A percentile compares a stretch with the other conserved stretches of the same genome.
Evolutionary conservation across 257 asterid genomes (phyloP).

Genomic region (Lycium barbarum): DNA sequence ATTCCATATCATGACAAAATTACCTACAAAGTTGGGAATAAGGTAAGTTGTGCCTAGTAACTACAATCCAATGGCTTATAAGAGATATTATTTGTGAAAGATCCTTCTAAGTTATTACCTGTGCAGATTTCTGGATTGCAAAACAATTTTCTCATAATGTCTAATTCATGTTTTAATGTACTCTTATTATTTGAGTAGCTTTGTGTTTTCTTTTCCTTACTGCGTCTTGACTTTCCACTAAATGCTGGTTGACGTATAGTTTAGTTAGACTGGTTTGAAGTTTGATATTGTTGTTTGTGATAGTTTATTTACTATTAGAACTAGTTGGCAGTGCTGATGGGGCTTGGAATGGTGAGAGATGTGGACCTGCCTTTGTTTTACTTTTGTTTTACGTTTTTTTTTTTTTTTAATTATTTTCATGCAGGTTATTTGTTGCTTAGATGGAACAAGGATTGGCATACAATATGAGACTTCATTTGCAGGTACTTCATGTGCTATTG

Average conservation of each 20-base stretch:
- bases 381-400: neutral
- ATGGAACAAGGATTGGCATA: slow-evolving; percentile 94
- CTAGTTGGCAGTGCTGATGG: neutral
- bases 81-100: neutral
- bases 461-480: slow-evolving; percentile 92
- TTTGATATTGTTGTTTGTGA: neutral
- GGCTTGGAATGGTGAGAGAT: slow-evolving; percentile 25
- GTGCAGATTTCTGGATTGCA: neutral
- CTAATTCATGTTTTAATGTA: neutral
- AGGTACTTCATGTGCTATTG: slow-evolving; percentile 54
- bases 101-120: slow-evolving; percentile 13
- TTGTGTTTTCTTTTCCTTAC: slow-evolving; percentile 10
- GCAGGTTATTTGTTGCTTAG: slow-evolving; percentile 92
- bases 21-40: slow-evolving; percentile 87
- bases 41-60: slow-evolving; percentile 50
- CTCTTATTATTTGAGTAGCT: neutral
- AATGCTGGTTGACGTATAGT: neutral
- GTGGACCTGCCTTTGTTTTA: neutral
- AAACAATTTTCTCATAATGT: neutral
- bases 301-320: neutral
- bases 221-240: neutral
- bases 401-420: slow-evolving; percentile 17
- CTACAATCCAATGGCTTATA: neutral
- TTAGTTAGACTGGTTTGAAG: neutral
- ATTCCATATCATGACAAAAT: slow-evolving; percentile 68